phyloP scores from a whole-genome alignment of 1,139 yeast genomes.

The Yamadazyma oceani region DNA sequence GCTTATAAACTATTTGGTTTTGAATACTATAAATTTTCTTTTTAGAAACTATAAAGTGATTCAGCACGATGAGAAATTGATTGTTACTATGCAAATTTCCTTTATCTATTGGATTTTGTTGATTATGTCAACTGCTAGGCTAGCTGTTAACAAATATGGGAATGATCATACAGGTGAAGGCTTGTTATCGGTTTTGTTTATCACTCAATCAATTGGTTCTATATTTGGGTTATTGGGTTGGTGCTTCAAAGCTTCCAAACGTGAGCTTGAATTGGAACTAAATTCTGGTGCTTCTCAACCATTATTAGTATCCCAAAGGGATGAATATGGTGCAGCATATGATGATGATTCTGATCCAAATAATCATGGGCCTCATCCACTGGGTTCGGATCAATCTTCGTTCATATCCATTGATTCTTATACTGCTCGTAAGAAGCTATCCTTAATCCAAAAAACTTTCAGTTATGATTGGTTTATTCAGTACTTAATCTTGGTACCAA shows the following conservation, averaged over 20 bases:
- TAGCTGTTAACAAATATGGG: constrained; percentile 38
- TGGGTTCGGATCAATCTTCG: constrained; percentile 18
- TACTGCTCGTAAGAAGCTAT: constrained; percentile 14
- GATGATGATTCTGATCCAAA: constrained; percentile 7
- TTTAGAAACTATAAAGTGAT: constrained; percentile 50
- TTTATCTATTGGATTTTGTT: constrained; percentile 57
- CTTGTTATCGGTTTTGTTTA: constrained; percentile 49
- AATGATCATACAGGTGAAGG: constrained; percentile 65
- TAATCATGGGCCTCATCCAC: constrained; percentile 8
- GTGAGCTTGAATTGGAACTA: constrained; percentile 21
- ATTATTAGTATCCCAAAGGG: constrained; percentile 23
- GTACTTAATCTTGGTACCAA: constrained; percentile 64
- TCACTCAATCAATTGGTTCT: constrained; percentile 51
- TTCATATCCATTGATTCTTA: constrained; percentile 17
- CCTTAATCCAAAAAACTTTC: constrained; percentile 38
- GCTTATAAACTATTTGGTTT: constrained; percentile 53
- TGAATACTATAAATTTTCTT: constrained; percentile 44
- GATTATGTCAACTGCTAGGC: constrained; percentile 45
- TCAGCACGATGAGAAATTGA: constrained; percentile 71
- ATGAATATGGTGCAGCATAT: constrained; percentile 26
- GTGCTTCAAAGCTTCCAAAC: constrained; percentile 28
- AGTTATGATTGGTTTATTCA: constrained; percentile 84
- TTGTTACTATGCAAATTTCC: constrained; percentile 59
- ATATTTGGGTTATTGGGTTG: constrained; percentile 56
- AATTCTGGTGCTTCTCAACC: constrained; percentile 24